Evolutionary conservation across 371 early-diverging fungal genomes (phyloP), one percentile per base, ranked within the genome.

Genomic region (Rhizomucor pusillus): DNA sequence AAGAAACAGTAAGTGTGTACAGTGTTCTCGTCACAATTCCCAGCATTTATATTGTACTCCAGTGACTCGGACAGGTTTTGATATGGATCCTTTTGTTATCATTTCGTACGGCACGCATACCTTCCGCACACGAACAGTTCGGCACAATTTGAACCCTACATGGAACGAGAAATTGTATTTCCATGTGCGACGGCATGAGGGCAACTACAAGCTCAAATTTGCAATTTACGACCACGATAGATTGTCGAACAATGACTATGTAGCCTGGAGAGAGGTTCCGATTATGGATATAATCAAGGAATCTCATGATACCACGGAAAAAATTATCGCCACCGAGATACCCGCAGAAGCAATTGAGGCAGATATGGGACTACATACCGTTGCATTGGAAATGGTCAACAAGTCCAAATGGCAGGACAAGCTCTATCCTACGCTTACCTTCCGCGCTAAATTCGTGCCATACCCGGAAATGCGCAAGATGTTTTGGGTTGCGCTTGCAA

Each of bases 21-120:
- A 5, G 10, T 4, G 20, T 11, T 35, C 3, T 11, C n/a, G 25
- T 55, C 1, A n/a, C 18, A 13, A 24, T 16, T 16, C 2, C 41
- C 35, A 34, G 34, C 0, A n/a, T 29, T 47, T 34, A 39, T 46
- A 14, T 48, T 33, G 46, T n/a, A 14, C 3, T 24, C 20, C 33
- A 73, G 68, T 75, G 47, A 82, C 81, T 9, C 67, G 85, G 13
- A 82, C 83, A 3, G 75, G 82, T 0, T 90, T 87, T 62, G 88
- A 91, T 57, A 90, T 89, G 83, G 92, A 94, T 63, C 90, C 94
- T 0, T 94, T 91, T 75, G 90, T 89, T 1, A 81, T 90, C 40
- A 75, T 84, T n/a, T 80, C 82, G 3, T 87, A 86, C 56, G 85
- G 87, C 11, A 75, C 80, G 13, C 79, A 81, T 24, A 90, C 88